Percentiles rank a stretch among this genome's conserved stretches.
Conservation (phyloP, 768 basidiomycete species). For the Fomitopsis pulvina region DNA sequence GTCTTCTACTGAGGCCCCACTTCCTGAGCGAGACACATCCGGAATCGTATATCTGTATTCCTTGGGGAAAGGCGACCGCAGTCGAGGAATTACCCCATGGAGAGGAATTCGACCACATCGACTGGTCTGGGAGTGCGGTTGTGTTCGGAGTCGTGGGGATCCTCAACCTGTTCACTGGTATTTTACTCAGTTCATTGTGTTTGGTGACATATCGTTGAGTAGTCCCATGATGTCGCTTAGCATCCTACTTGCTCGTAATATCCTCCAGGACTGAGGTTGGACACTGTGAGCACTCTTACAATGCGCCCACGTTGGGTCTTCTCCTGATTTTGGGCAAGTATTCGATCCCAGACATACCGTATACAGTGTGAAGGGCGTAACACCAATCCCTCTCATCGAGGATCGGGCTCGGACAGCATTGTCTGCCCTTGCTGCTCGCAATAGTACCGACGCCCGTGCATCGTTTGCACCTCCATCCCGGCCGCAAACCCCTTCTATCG, state of each 20-base stretch:
- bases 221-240: slow-evolving; percentile 28
- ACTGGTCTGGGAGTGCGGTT: slow-evolving; percentile 53
- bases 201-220: neutral
- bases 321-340: slow-evolving; percentile 39
- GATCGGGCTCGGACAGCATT: slow-evolving; percentile 52
- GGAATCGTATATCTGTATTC: slow-evolving; percentile 41
- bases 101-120: slow-evolving; percentile 27
- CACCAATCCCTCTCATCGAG: slow-evolving; percentile 65
- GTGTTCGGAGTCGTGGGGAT: slow-evolving; percentile 76
- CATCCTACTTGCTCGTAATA: slow-evolving; percentile 72
- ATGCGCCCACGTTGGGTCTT: neutral
- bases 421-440: slow-evolving; percentile 33
- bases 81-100: slow-evolving; percentile 44
- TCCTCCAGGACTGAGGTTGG: slow-evolving; percentile 58
- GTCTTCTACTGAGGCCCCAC: slow-evolving; percentile 64
- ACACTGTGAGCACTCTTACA: slow-evolving; percentile 38
- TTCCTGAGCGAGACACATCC: slow-evolving; percentile 23
- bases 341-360: slow-evolving; percentile 55
- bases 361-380: slow-evolving; percentile 62
- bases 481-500: neutral
- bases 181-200: slow-evolving; percentile 9
- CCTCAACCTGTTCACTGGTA: slow-evolving; percentile 68
- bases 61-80: slow-evolving; percentile 52
- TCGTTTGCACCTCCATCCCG: slow-evolving; percentile 33
- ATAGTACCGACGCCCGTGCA: slow-evolving; percentile 35